These are phyloP conservation scores for Diophrys sp. DNA, from an alignment of 73 alveolate genomes.

Conservation along the genomic window DNA sequence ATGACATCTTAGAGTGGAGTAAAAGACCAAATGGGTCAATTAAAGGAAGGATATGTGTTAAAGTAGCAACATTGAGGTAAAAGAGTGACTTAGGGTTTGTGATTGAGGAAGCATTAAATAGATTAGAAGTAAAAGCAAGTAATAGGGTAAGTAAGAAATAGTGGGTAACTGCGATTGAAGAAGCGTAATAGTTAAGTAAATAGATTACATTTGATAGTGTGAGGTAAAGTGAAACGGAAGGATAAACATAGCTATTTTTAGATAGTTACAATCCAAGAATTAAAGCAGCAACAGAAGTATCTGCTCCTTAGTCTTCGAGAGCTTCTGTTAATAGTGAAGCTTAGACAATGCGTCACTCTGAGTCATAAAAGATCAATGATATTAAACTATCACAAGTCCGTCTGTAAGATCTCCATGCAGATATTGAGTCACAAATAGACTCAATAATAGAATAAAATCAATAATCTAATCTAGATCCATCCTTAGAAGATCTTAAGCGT, in stretches of 20 bases:
- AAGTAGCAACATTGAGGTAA: too few relatives aligned
- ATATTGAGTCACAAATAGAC: too few relatives aligned
- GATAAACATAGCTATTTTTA: too few relatives aligned
- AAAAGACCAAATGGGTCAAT: too few relatives aligned
- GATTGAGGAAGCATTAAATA: not conserved
- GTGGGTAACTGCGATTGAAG: conserved; percentile 48
- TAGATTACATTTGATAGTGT: not conserved
- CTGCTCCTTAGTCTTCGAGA: not conserved
- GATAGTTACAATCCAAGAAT: not conserved
- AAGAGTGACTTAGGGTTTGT: conserved; percentile 1
- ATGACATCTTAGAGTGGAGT: too few relatives aligned
- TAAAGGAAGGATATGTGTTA: too few relatives aligned
- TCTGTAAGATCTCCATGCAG: not conserved
- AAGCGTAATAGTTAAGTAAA: not conserved
- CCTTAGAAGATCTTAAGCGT: not conserved
- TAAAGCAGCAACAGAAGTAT: not conserved
- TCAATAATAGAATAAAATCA: not conserved
- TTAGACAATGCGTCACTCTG: not conserved
- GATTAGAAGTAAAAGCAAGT: conserved; percentile 33
- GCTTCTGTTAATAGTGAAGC: not conserved
- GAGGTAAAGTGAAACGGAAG: not conserved
- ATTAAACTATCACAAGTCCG: not conserved
- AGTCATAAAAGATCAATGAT: not conserved
- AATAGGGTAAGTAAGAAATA: conserved; percentile 40
- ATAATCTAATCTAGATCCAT: too few relatives aligned